Evolutionary conservation across 2,329 filamentous ascomycete genomes (phyloP).

Genomic region (Lanzia echinophila): DNA sequence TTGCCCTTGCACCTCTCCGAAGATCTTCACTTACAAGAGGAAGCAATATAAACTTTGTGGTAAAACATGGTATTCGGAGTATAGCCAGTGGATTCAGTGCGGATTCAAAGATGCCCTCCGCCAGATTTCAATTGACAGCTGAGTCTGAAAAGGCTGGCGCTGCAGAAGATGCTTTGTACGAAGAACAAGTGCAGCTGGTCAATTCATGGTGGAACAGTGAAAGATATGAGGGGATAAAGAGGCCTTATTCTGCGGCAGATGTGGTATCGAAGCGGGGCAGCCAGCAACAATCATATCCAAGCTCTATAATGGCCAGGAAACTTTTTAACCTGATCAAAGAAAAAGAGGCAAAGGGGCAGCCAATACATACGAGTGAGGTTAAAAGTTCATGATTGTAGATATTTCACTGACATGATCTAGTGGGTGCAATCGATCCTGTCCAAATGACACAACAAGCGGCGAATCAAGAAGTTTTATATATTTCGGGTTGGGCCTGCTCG

Average conservation of each 20-base stretch:
- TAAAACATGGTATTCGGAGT: constrained; percentile 16
- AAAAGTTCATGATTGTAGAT: neutral
- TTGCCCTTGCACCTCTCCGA: constrained; percentile 21
- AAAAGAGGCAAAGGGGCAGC: constrained; percentile 69
- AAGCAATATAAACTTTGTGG: no score
- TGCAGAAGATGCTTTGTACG: constrained; percentile 79
- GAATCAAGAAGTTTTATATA: constrained; percentile 91
- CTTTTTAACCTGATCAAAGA: constrained; percentile 84
- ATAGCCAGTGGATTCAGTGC: constrained; percentile 22
- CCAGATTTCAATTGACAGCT: constrained; percentile 79
- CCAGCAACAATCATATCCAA: constrained; percentile 80
- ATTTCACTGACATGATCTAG: constrained; percentile 37
- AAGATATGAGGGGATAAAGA: constrained; percentile 81
- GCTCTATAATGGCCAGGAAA: constrained; percentile 91
- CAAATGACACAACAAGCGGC: constrained; percentile 98
- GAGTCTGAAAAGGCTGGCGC: constrained; percentile 69
- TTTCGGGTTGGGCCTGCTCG: constrained; percentile 97
- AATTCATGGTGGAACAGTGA: constrained; percentile 85
- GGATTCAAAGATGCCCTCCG: no score
- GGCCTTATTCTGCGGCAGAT: constrained; percentile 84
- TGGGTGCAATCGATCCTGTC: constrained; percentile 97
- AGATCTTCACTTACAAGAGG: constrained; percentile 19
- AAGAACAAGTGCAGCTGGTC: constrained; percentile 77
- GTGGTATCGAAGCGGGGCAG: constrained; percentile 90
- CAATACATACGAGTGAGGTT: constrained; percentile 79